Evolutionary conservation across 257 asterid genomes (phyloP), one percentile per base, ranked within the genome.

Genomic region (Perilla frutescens): DNA sequence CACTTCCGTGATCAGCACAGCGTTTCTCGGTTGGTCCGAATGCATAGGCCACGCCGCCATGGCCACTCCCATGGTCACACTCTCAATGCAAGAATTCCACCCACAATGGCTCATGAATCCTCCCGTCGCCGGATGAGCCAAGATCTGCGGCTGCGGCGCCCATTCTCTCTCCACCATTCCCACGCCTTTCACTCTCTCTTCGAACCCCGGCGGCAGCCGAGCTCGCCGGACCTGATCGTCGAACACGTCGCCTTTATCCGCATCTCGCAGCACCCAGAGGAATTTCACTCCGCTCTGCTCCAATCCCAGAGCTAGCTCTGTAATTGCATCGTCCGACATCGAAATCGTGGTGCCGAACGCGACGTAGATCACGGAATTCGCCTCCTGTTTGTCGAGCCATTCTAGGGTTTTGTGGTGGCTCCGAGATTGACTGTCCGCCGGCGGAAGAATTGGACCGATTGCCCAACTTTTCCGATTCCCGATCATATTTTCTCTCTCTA

Each of bases 21-120:
- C 8, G 62, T 84, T 84, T 3, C 62, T 70, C 1, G 88, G 88
- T 32, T 84, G 88, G 40, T 84, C 88, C 2, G 86, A 81, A 40
- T 81, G 84, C 84, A 81, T 81, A 1, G 86, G 86, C 88, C 88
- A 84, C 5, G 86, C 78, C n/a, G 84, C 86, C 2, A 81, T 62
- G 6, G 86, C 79, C 69, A 81, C 86, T 7, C 88, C 88, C 75
- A 43, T 62, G 0, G 79, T 58, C 10, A 84, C 61, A 41, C 88
- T 81, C 57, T 84, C 87, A 1, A 77, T n/a, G 70, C 83, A 83
- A 2, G 87, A 83, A 55, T 83, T 83, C 87, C 87, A 83, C 5
- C 87, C 87, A 15, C 88, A 81, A 10, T 84, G 88, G 55, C 83
- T 76, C 78, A 81, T 34, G 61, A 84, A 84, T 34, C 88, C 88